Percentiles rank a stretch among this genome's conserved stretches.
Evolutionary conservation across 441 rosid genomes (phyloP).

Genomic region (Pelargonium citronellum): DNA sequence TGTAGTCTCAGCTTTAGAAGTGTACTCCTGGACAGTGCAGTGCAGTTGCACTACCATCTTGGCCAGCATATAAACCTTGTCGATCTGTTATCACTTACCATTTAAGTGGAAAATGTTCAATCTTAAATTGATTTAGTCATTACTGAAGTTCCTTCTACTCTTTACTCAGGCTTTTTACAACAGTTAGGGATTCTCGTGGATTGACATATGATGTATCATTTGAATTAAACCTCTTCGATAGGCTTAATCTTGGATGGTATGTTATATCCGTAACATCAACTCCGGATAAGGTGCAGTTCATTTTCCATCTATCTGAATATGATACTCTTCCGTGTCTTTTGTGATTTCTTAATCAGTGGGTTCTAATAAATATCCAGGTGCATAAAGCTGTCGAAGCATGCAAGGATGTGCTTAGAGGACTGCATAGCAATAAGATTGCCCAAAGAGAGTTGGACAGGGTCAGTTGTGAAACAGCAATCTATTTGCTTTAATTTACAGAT

Average conservation of each 20-base stretch:
- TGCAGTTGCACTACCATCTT: background rate
- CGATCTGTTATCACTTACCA: background rate
- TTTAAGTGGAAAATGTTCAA: too few species aligned
- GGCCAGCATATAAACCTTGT: background rate
- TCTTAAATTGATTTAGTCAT: background rate
- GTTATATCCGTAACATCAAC: conserved; percentile 97
- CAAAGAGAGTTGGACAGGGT: conserved; percentile 95
- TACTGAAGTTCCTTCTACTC: conserved; percentile 6
- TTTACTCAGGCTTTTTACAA: conserved; percentile 82
- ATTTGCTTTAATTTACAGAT: background rate
- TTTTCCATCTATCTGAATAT: background rate
- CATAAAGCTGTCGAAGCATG: conserved; percentile 95
- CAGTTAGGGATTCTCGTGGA: conserved; percentile 97
- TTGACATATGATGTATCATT: conserved; percentile 97
- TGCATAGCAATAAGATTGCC: conserved; percentile 76
- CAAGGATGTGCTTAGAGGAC: conserved; percentile 90
- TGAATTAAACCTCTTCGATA: conserved; percentile 91
- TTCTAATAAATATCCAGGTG: conserved; percentile 46
- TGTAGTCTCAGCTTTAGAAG: background rate
- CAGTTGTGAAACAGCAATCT: conserved; percentile 24
- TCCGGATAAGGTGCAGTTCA: conserved; percentile 69
- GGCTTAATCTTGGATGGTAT: conserved; percentile 97
- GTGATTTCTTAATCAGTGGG: conserved; percentile 21
- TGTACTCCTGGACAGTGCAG: background rate
- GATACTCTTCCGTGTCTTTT: background rate